Conservation (phyloP, 2,329 filamentous ascomycete genomes). For the Phyllosticta paracitricarpa region DNA sequence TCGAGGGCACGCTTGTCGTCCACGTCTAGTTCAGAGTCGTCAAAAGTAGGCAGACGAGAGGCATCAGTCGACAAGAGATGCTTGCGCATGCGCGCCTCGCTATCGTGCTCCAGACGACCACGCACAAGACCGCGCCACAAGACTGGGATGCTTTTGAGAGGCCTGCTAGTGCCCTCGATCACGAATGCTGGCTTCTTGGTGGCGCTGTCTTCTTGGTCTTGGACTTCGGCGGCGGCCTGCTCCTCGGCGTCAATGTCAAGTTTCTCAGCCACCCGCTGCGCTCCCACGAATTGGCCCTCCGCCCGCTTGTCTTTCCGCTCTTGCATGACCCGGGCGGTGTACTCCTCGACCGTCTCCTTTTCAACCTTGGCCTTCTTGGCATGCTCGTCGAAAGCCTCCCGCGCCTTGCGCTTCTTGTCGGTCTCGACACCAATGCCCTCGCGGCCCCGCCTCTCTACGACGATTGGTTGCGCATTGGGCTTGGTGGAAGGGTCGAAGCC, state of each 20-base stretch:
- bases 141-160: slow-evolving; percentile 60
- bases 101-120: slow-evolving; percentile 58
- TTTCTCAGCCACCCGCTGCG: slow-evolving; percentile 73
- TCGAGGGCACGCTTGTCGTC: slow-evolving; percentile 64
- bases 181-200: slow-evolving; percentile 12
- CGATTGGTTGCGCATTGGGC: slow-evolving; percentile 71
- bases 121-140: slow-evolving; percentile 70
- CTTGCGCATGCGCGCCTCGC: slow-evolving; percentile 53
- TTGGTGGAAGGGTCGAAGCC: slow-evolving; percentile 71
- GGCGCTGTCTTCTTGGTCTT: slow-evolving; percentile 18
- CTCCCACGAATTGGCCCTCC: slow-evolving; percentile 63
- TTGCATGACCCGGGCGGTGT: slow-evolving; percentile 23
- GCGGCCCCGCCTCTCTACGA: slow-evolving; percentile 65
- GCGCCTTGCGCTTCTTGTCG: slow-evolving; percentile 63
- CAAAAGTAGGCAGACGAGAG: slow-evolving; percentile 53
- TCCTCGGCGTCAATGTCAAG: slow-evolving; percentile 51
- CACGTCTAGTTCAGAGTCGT: slow-evolving; percentile 58
- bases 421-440: slow-evolving; percentile 76
- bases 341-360: slow-evolving; percentile 35
- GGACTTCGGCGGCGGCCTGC: slow-evolving; percentile 17
- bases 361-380: slow-evolving; percentile 29
- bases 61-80: slow-evolving; percentile 56
- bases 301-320: slow-evolving; percentile 29
- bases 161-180: slow-evolving; percentile 31
- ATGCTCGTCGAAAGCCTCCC: slow-evolving; percentile 26